These are phyloP conservation scores for Zymoseptoria pseudotritici DNA, from an alignment of 2,329 filamentous ascomycete genomes.

Conservation along the genomic window DNA sequence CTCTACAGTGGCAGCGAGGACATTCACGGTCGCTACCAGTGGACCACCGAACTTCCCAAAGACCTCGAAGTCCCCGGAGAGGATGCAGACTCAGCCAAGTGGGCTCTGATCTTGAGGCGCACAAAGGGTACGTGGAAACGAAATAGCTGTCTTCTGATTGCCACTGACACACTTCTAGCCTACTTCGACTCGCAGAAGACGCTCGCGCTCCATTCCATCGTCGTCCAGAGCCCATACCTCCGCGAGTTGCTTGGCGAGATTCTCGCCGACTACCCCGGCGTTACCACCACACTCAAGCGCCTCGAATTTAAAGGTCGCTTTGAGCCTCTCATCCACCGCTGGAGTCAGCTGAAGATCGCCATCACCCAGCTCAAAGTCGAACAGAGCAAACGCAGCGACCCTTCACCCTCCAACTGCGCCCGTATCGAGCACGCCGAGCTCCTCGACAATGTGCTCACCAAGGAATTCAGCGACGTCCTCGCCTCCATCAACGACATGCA, in stretches of 20 bases:
- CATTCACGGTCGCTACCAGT: slow-evolving; percentile 1
- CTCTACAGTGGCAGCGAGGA: slow-evolving; percentile 35
- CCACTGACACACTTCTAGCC: slow-evolving; percentile 30
- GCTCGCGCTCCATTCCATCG: slow-evolving; percentile 52
- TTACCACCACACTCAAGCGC: slow-evolving; percentile 52
- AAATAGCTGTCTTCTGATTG: not conserved
- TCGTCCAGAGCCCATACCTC: slow-evolving; percentile 56
- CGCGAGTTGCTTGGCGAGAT: slow-evolving; percentile 50
- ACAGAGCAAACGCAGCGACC: not conserved
- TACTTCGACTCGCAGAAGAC: slow-evolving; percentile 50
- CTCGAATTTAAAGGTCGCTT: slow-evolving; percentile 53
- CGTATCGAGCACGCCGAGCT: slow-evolving; percentile 32
- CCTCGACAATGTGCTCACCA: slow-evolving; percentile 31
- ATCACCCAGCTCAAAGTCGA: slow-evolving; percentile 19
- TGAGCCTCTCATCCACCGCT: slow-evolving; percentile 59
- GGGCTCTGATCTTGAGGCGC: slow-evolving; percentile 54
- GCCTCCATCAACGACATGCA: slow-evolving; percentile 35
- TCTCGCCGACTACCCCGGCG: slow-evolving; percentile 52
- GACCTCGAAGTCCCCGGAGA: slow-evolving; percentile 52
- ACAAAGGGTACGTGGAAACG: slow-evolving; percentile 6
- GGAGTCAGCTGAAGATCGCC: slow-evolving; percentile 42
- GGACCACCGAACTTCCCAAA: slow-evolving; percentile 28
- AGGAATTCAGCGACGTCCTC: slow-evolving; percentile 37
- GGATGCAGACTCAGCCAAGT: slow-evolving; percentile 54
- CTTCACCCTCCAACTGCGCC: slow-evolving; percentile 5